A percentile compares a stretch with the other conserved stretches of the same genome.
Evolutionary conservation across 495 filamentous ascomycete genomes (phyloP).

Genomic region (Penicillium bovifimosum): DNA sequence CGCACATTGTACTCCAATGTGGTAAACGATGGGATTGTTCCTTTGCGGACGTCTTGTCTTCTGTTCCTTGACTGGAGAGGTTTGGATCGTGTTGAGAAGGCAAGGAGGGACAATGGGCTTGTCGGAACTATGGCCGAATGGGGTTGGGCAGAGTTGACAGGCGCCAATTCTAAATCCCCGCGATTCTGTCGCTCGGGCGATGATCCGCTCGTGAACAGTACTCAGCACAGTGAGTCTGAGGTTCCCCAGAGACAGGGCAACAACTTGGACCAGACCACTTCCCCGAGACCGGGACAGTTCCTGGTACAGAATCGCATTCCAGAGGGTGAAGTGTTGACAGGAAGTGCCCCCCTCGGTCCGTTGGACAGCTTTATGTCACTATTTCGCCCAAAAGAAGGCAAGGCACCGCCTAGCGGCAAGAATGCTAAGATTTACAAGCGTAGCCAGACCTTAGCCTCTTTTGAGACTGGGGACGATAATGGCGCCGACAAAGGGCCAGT

Average conservation of each 20-base stretch:
- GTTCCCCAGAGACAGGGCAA: conserved; percentile 1
- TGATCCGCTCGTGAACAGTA: conserved; percentile 15
- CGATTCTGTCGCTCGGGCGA: conserved; percentile 27
- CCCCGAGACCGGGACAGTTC: conserved; percentile 22
- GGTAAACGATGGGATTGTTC: conserved; percentile 97
- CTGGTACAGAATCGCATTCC: conserved; percentile 8
- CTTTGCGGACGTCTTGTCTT: conserved; percentile 86
- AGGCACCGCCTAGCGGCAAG: conserved; percentile 35
- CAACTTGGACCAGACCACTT: background rate
- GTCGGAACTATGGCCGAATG: conserved; percentile 88
- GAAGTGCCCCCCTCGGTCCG: conserved; percentile 35
- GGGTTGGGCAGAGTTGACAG: conserved; percentile 92
- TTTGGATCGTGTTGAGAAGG: conserved; percentile 87
- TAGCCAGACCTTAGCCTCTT: conserved; percentile 61
- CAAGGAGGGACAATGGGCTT: conserved; percentile 81
- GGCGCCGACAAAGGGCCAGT: conserved; percentile 28
- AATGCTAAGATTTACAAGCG: conserved; percentile 69
- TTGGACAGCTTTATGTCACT: conserved; percentile 61
- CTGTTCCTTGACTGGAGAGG: conserved; percentile 98
- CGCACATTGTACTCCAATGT: conserved; percentile 95
- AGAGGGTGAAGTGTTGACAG: conserved; percentile 3
- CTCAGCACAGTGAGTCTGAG: conserved; percentile 1
- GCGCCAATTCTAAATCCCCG: conserved; percentile 60
- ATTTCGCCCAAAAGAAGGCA: conserved; percentile 45
- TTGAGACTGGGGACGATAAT: conserved; percentile 27